Percentiles rank a stretch among this genome's conserved stretches.
These are phyloP conservation scores for Coemansia sp. DNA, from an alignment of 192 early-diverging fungal genomes.

Conservation along the genomic window DNA sequence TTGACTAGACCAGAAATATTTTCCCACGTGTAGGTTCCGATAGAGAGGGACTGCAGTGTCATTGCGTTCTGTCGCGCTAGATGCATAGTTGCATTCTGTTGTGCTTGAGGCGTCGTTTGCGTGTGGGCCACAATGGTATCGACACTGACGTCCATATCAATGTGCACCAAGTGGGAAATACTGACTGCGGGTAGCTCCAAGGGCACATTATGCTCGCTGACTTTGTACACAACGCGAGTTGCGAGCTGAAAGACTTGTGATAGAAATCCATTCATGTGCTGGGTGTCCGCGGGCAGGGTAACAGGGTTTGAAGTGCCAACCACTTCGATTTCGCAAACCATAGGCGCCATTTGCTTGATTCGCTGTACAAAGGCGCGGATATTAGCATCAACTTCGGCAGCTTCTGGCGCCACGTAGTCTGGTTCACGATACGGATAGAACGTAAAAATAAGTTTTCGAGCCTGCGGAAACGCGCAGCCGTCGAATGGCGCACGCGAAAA, in stretches of 20 bases:
- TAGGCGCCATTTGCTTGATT: neutral
- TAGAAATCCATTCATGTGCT: neutral
- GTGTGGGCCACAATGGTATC: neutral
- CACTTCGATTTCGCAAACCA: neutral
- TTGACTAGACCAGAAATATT: neutral
- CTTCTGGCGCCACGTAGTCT: neutral
- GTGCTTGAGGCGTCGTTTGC: neutral
- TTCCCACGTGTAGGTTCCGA: neutral
- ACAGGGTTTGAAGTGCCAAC: neutral
- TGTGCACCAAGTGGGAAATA: neutral
- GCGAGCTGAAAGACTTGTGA: neutral
- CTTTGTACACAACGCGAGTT: neutral
- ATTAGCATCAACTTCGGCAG: neutral
- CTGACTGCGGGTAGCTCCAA: neutral
- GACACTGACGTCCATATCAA: neutral
- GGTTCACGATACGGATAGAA: neutral
- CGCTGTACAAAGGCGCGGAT: neutral
- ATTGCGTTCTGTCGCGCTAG: neutral
- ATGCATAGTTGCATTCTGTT: neutral
- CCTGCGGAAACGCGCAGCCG: neutral
- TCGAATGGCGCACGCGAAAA: neutral
- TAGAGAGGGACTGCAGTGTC: neutral
- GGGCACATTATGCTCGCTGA: neutral
- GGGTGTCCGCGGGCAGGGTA: neutral
- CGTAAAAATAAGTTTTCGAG: neutral